Evolutionary conservation across 148 eudicot genomes (phyloP).

Genomic region (Talinum fruticosum): DNA sequence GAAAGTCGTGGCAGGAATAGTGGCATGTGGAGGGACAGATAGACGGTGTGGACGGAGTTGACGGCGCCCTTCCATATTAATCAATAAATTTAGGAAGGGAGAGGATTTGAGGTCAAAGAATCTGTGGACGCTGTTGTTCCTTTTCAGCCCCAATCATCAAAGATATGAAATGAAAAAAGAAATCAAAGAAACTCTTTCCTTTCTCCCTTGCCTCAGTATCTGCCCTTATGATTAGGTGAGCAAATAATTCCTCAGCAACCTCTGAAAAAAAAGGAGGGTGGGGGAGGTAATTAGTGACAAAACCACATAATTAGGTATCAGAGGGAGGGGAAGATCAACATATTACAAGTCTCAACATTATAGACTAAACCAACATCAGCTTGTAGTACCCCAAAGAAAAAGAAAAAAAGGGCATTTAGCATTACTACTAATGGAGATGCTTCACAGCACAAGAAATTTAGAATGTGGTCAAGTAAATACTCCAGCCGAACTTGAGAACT

Average conservation of each 20-base stretch:
- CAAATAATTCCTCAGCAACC: not conserved
- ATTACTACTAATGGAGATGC: not conserved
- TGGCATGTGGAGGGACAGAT: conserved; percentile 44
- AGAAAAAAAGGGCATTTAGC: not conserved
- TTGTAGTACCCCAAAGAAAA: not conserved
- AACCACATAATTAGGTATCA: not conserved
- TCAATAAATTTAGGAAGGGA: not conserved
- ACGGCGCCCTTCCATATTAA: conserved; percentile 33
- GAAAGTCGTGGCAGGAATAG: conserved; percentile 32
- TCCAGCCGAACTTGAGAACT: not conserved
- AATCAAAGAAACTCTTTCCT: not conserved
- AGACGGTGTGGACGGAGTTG: conserved; percentile 54
- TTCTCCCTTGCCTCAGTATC: not conserved
- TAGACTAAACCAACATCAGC: not conserved
- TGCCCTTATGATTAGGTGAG: not conserved
- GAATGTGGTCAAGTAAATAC: not conserved
- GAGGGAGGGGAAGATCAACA: not conserved
- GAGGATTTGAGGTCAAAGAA: not conserved
- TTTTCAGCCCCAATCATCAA: not conserved
- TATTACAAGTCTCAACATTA: not conserved
- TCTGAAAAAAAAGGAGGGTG: not conserved
- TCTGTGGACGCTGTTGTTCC: not conserved
- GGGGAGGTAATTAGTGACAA: not conserved
- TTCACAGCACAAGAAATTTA: not conserved
- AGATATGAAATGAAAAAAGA: not conserved